Base-by-base conservation (phyloP, 176 grass and related monocot genomes). In the Lolium rigidum region DNA sequence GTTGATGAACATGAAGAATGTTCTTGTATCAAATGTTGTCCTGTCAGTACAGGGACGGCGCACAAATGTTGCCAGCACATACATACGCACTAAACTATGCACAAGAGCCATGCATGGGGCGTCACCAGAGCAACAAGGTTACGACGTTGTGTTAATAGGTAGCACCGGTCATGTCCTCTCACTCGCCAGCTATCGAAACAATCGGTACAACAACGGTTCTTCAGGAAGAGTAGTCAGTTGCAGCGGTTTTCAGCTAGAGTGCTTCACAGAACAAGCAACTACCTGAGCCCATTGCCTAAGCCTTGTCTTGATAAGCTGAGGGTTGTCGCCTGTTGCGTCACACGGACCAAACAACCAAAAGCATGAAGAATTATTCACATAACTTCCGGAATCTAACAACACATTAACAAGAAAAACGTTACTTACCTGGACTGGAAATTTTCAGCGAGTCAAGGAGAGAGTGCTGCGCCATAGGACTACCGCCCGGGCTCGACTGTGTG, bases 211-310 rank as follows among this genome's bases (percentile, higher is more conserved):
- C 46, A 47, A 15, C 11, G 3, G 6, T 37, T 83, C 6, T 57
- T 28, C 15, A 55, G 31, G 57, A 79, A 79, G 56, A 38, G n/a
- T 20, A 47, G 3, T 39, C 24, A 44, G 2, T 25, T 78, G 70
- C 2, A 28, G 9, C 52, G 17, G 22, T 4, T 56, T 61, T 86
- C 56, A 90, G 24, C 74, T 58, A 10, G 84, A 90, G 74, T 91
- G 89, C 77, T 87, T 91, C 44, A 91, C 85, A 43, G 70, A 81
- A 77, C 81, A 91, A 17, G 89, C 89, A 68, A 91, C 89, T 51
- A 87, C 81, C 79, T 91, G 89, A 35, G 89, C 89, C 89, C 85
- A 91, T 11, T 91, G 89, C 81, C 85, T 87, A 61, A 91, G 85
- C 52, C 89, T 87, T 54, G 81, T 84, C 81, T 91, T 91, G 69